Evolutionary conservation across 1,139 yeast genomes (phyloP).

Genomic region (Yamadazyma diddensiae): DNA sequence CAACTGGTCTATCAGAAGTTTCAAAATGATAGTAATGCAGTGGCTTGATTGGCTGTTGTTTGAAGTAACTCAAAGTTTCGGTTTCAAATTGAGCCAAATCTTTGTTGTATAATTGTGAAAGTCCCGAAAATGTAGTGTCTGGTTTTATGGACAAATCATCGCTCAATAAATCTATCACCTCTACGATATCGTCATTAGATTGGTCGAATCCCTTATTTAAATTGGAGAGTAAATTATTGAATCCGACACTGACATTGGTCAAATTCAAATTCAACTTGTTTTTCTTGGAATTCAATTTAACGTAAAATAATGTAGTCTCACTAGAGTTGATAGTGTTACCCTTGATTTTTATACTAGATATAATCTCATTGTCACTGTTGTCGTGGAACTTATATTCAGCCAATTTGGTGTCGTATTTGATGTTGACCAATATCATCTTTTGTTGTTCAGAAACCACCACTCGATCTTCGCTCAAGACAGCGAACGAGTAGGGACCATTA

Average conservation of each 20-base stretch:
- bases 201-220: conserved; percentile 55
- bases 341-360: conserved; percentile 37
- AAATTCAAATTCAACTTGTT: conserved; percentile 44
- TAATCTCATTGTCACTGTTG: conserved; percentile 22
- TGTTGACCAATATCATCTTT: conserved; percentile 41
- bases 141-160: conserved; percentile 3
- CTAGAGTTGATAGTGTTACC: conserved; percentile 41
- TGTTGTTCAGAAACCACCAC: conserved; percentile 38
- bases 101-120: conserved; percentile 21
- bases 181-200: conserved; percentile 8
- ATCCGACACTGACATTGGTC: conserved; percentile 61
- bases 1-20: conserved; percentile 61
- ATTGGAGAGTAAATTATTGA: conserved; percentile 69
- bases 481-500: conserved; percentile 20
- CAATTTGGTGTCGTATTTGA: conserved; percentile 42
- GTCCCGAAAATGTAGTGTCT: conserved; percentile 18
- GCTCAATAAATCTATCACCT: conserved; percentile 7
- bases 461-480: conserved; percentile 45
- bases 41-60: conserved; percentile 10
- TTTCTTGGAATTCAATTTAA: conserved; percentile 41
- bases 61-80: conserved; percentile 13
- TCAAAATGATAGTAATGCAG: conserved; percentile 9
- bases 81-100: conserved; percentile 9
- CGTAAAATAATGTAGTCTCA: conserved; percentile 42
- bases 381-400: conserved; percentile 31